These are phyloP conservation scores for Tagetes erecta DNA, from an alignment of 129 eudicot genomes.

Conservation along the genomic window DNA sequence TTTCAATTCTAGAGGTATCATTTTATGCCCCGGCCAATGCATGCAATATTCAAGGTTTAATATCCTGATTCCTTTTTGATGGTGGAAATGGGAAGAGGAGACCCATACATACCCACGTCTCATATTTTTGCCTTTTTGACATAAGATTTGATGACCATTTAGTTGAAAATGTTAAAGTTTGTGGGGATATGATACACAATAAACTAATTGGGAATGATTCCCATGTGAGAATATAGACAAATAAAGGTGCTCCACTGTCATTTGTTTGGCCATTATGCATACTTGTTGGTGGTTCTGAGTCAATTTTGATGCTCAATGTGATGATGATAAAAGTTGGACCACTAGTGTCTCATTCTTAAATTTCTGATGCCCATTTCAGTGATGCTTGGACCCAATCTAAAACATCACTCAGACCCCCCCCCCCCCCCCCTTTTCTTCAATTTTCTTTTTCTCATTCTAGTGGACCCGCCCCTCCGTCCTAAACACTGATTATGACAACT, in stretches of 20 bases:
- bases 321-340: constrained; percentile 48
- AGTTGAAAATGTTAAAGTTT: constrained; percentile 40
- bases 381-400: constrained; percentile 32
- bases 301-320: constrained; percentile 40
- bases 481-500: too few relatives aligned
- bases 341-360: constrained; percentile 43
- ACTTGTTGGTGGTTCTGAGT: constrained; percentile 46
- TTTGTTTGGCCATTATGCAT: constrained; percentile 51
- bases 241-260: constrained; percentile 49
- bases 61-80: constrained; percentile 21
- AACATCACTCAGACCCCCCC: constrained; percentile 23
- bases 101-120: constrained; percentile 4
- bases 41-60: background rate
- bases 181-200: constrained; percentile 37
- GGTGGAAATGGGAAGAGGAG: constrained; percentile 28
- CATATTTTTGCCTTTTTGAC: constrained; percentile 30
- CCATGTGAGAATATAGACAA: constrained; percentile 51
- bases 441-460: constrained; percentile 20
- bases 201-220: constrained; percentile 46
- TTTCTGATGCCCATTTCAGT: constrained; percentile 36
- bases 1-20: constrained; percentile 20
- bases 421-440: constrained; percentile 2
- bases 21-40: constrained; percentile 15
- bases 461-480: constrained; percentile 20
- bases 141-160: constrained; percentile 34